Percentiles rank a stretch among this genome's conserved stretches.
These are phyloP conservation scores for Fusarium agapanthi DNA, from an alignment of 2,329 filamentous ascomycete genomes.

Conservation along the genomic window DNA sequence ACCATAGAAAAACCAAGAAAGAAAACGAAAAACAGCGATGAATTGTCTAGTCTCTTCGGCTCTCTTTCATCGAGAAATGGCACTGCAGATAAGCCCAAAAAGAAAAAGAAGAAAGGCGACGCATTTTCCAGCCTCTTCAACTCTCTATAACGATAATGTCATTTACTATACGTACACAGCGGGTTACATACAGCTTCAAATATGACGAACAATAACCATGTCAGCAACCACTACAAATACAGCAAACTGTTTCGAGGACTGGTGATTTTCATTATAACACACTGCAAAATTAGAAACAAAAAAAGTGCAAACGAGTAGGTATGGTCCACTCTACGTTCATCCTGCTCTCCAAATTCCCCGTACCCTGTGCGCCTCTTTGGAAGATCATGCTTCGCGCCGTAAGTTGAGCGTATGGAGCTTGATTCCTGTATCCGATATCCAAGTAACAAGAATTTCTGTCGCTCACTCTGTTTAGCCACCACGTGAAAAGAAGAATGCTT, in stretches of 20 bases:
- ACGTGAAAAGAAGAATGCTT: constrained; percentile 17
- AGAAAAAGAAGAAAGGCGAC: constrained; percentile 64
- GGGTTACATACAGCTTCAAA: background rate
- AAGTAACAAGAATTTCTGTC: constrained; percentile 37
- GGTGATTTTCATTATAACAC: constrained; percentile 42
- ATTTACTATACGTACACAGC: background rate
- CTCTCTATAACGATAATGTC: constrained; percentile 51
- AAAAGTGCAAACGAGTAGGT: constrained; percentile 35
- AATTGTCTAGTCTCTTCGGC: constrained; percentile 72
- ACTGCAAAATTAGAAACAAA: constrained; percentile 30
- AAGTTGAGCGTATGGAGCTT: constrained; percentile 24
- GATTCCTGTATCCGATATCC: constrained; percentile 31
- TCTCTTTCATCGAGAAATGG: constrained; percentile 46
- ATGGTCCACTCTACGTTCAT: constrained; percentile 17
- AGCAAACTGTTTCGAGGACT: constrained; percentile 12
- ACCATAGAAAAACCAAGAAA: constrained; percentile 58
- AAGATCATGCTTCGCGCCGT: constrained; percentile 33
- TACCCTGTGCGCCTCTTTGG: constrained; percentile 42
- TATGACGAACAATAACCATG: background rate
- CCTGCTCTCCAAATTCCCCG: constrained; percentile 38
- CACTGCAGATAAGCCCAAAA: constrained; percentile 55
- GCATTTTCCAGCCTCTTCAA: constrained; percentile 77
- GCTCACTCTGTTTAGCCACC: constrained; percentile 23
- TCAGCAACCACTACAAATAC: background rate
- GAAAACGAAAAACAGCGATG: constrained; percentile 64